Conservation (phyloP, 768 basidiomycete species). For the Arthromyces matolae region DNA sequence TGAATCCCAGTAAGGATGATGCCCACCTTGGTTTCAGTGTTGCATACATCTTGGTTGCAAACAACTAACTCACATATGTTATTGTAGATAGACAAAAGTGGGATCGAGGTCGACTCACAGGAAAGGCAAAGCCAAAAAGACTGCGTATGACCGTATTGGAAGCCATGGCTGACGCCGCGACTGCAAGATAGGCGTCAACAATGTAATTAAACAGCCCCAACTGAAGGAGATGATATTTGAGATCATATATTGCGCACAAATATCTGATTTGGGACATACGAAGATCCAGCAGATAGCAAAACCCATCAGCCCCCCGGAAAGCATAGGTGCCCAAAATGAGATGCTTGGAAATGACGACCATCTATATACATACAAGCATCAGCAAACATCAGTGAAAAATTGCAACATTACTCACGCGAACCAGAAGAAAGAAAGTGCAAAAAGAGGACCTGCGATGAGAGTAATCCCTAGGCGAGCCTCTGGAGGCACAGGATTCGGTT, state of each 20-base stretch:
- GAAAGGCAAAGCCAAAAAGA: conserved; percentile 50
- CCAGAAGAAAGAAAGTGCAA: conserved; percentile 60
- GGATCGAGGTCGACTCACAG: conserved; percentile 25
- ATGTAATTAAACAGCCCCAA: conserved; percentile 56
- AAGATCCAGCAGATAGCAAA: conserved; percentile 53
- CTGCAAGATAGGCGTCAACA: conserved; percentile 53
- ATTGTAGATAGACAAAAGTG: too few relatives aligned
- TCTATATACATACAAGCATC: conserved; percentile 24
- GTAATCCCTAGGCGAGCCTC: conserved; percentile 52
- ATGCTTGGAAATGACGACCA: conserved; percentile 58
- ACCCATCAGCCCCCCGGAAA: conserved; percentile 47
- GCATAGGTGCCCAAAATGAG: conserved; percentile 50
- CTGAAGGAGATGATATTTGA: conserved; percentile 29
- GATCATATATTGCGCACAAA: too few relatives aligned
- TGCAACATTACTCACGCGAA: conserved; percentile 39
- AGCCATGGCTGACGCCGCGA: conserved; percentile 56
- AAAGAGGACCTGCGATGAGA: conserved; percentile 48
- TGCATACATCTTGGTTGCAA: conserved; percentile 53
- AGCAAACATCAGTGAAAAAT: conserved; percentile 1
- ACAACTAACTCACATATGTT: too few relatives aligned
- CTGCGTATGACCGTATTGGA: conserved; percentile 51
- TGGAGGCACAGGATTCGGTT: conserved; percentile 54
- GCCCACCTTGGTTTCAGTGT: conserved; percentile 53
- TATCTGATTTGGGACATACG: conserved; percentile 35
- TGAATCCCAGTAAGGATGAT: conserved; percentile 50